phyloP scores from a whole-genome alignment of 306 rosid genomes.

The Casuarina glauca region DNA sequence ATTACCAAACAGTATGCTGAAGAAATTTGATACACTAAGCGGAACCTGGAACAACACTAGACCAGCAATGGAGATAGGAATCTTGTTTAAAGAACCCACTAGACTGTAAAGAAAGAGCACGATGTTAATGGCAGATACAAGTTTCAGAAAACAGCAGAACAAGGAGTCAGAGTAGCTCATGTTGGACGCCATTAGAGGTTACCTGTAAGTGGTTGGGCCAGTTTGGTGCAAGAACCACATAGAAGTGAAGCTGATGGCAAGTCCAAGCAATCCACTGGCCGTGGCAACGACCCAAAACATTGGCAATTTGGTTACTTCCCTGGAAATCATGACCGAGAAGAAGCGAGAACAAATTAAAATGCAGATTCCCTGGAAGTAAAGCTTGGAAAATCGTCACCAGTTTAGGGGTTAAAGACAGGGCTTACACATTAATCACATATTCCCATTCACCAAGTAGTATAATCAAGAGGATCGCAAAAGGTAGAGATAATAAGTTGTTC shows the following conservation, averaged over 20 bases:
- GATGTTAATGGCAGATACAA: neutral
- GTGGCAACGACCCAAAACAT: conserved; percentile 75
- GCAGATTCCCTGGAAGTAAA: conserved; percentile 7
- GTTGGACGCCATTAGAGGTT: neutral
- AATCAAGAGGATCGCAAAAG: conserved; percentile 69
- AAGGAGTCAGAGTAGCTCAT: neutral
- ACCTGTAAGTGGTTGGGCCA: conserved; percentile 92
- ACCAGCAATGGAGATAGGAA: conserved; percentile 84
- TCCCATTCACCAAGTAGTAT: conserved; percentile 70
- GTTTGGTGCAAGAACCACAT: conserved; percentile 95
- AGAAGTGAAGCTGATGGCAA: conserved; percentile 89
- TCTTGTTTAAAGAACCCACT: conserved; percentile 93
- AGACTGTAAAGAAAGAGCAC: conserved; percentile 50
- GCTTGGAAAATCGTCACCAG: neutral
- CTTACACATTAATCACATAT: conserved; percentile 74
- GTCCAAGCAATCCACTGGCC: conserved; percentile 83
- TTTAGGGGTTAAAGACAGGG: neutral
- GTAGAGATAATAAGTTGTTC: conserved; percentile 76
- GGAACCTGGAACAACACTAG: conserved; percentile 74
- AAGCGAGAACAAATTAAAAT: conserved; percentile 18
- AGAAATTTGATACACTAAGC: conserved; percentile 57
- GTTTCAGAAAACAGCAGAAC: neutral
- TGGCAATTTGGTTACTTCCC: conserved; percentile 68
- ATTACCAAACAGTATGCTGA: conserved; percentile 87
- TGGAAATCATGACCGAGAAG: conserved; percentile 35